Evolutionary conservation across 768 basidiomycete genomes (phyloP), one percentile per base, ranked within the genome.

Genomic region (Kwoniella sp.): DNA sequence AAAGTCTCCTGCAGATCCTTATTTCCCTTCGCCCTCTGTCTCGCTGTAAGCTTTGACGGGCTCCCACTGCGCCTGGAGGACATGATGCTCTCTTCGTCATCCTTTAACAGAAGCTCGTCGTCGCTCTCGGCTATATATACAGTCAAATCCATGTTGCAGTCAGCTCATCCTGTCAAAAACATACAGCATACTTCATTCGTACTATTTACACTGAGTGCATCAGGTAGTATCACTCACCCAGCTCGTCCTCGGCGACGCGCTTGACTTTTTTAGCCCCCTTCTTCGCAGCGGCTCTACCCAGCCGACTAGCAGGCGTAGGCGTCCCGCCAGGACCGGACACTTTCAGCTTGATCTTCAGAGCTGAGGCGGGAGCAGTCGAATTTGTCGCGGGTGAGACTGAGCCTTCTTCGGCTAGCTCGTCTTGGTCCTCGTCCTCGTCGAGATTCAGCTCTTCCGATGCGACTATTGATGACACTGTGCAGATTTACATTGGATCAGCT

Each of bases 21-120:
- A 53, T 78, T 72, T 25, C 71, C 71, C 60, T 71, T 76, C 1
- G 76, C 70, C 9, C 79, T 50, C 52, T 81, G 79, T 51, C 79
- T 63, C 11, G 79, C 79, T 12, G 79, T 81, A 65, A 81, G 25
- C 41, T 75, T 75, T 12, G 66, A 61, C 0, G 76, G 76, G 38
- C 67, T 70, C 15, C 55, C 58, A 34, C 69, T 68, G 41, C 68
- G 55, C 1, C 65, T 59, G 20, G 63, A 61, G 23, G 56, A 57
- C 30, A 51, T 51, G n/a, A 41, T 34, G 22, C 38, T 52, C 17
- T 57, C 63, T n/a, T 45, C 60, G 12, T 58, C 61, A n/a, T 34
- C 28, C 31, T 55, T 64, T 26, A 63, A 26, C 15, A 58, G 48
- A 1, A 65, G 52, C 29, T 70, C 72, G 20, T 72, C 73, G 11